Base-by-base conservation (phyloP, 2,329 filamentous ascomycete genomes). In the Ophiostoma quercus region DNA sequence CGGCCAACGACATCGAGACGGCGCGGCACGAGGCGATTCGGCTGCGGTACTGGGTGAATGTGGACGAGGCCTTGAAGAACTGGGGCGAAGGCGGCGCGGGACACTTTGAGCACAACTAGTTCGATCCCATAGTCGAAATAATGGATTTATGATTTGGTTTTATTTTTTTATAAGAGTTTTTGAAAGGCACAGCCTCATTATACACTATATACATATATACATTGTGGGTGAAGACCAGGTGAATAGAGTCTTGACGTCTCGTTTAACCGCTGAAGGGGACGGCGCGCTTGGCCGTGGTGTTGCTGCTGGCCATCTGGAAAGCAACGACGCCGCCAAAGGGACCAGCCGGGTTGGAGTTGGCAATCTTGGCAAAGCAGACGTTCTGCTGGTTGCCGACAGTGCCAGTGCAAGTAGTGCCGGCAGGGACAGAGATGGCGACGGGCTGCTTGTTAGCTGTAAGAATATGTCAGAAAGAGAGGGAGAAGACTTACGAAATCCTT, bases 41-140 rank as follows among this genome's bases (percentile, higher is more conserved):
- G 78, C 79, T 97, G 81, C 84, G 92, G 78, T 98, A 97, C 82
- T 97, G 94, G 94, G 85, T 90, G 70, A 97, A 94, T 79, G 89
- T 98, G 72, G 85, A 88, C 72, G 90, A 96, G 79, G 91, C 88
- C 66, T 81, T 97, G 76, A 83, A 90, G 77, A 87, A 89, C 73
- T 97, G 94, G 94, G 65, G 65, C 22, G 92, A 97, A 83, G 87
- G 84, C 75, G 94, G 92, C 5, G 90, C 87, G 81, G 81, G 14
- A 3, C 25, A 39, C 32, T 68, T 68, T 60, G 25, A 54, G 4
- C 39, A 68, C 7, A 7, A 68, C 37, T 57, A 68, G 25, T 32
- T 25, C 1, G 9, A 29, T 29, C 25, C 25, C 25, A 29, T 7
- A 32, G 54, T 12, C 25, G 22, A 29, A 25, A 34, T 66, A 34